Evolutionary conservation across 106 monocot genomes (phyloP).

Genomic region (Platanthera guangdongensis): DNA sequence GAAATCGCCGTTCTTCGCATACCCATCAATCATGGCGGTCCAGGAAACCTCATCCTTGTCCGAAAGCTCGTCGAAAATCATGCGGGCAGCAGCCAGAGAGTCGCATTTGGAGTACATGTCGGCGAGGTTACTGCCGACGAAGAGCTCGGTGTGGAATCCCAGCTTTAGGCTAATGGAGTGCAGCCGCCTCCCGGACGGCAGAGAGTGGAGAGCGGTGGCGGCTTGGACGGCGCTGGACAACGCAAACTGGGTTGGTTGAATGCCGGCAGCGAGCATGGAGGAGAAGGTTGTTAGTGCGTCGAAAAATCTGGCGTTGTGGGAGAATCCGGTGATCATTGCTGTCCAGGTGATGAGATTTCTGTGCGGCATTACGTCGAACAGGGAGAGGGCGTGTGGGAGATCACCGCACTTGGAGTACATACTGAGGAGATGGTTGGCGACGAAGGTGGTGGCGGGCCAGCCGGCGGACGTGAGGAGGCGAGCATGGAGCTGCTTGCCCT

Average conservation of each 20-base stretch:
- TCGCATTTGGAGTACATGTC: conserved; percentile 47
- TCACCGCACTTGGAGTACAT: conserved; percentile 47
- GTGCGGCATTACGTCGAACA: conserved; percentile 35
- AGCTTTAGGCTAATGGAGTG: conserved; percentile 29
- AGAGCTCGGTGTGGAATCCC: conserved; percentile 28
- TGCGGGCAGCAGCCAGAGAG: conserved; percentile 13
- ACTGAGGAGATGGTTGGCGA: conserved; percentile 46
- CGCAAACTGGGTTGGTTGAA: conserved; percentile 39
- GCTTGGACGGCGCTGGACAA: conserved; percentile 39
- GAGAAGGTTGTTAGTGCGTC: conserved; percentile 28
- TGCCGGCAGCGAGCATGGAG: conserved; percentile 17
- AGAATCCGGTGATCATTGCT: conserved; percentile 31
- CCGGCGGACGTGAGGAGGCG: conserved; percentile 19
- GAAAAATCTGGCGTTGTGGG: conserved; percentile 15
- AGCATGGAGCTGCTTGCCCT: conserved; percentile 39
- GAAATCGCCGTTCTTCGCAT: conserved; percentile 33
- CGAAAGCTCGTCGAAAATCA: conserved; percentile 32
- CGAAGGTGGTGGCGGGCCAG: conserved; percentile 22
- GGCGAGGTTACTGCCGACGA: conserved; percentile 48
- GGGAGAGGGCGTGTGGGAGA: conserved; percentile 8
- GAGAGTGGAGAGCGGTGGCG: not conserved
- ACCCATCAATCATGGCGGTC: conserved; percentile 50
- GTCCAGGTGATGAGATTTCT: conserved; percentile 40
- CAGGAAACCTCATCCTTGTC: conserved; percentile 42
- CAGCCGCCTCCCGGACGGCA: conserved; percentile 21